Base-by-base conservation (phyloP, 2,329 filamentous ascomycete species). In the Colletotrichum caudatum region DNA sequence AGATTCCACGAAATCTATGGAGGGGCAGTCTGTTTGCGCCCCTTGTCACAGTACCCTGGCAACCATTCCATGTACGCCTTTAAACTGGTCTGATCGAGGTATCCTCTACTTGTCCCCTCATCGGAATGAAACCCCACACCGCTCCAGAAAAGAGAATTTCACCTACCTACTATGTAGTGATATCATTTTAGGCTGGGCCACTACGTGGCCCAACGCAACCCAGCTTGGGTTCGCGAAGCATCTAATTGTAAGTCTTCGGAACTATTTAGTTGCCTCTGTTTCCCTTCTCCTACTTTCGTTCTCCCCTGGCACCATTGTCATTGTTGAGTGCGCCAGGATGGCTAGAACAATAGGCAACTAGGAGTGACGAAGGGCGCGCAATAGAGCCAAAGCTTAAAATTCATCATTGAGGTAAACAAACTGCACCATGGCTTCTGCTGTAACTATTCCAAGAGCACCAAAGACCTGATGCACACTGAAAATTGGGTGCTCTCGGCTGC, bases 221-320 rank as follows among this genome's bases (percentile, higher is more conserved):
- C 68, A 56, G 44, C 39, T 64, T 62, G 50, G 33, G 48, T 67
- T 67, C 68, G 57, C 41, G 68, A 71, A 71, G 50, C 68, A 67
- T 66, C 64, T 6, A 70, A 41, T 62, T 54, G 50, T 37, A 71
- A 53, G 62, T 60, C 44, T 39, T 29, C 37, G 39, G 5, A 51
- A 26, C 5, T 51, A 8, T 7, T 16, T 29, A 18, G 1, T 16
- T 51, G 5, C 5, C 12, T 29, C 14, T 14, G 3, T 7, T n/a
- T 14, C 1, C 20, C 23, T 18, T 35, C 29, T 33, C 26, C 8
- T 7, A 4, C 7, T n/a, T 14, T 3, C 20, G 16, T 18, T n/a
- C 29, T 33, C 6, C 18, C 20, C 2, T 6, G 14, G 8, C 2
- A 46, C 7, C 9, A 18, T 33, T 5, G 5, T 6, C 18, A 12